A percentile compares a stretch with the other conserved stretches of the same genome.
phyloP scores from a whole-genome alignment of 306 rosid species.

The Castanospermum australe region DNA sequence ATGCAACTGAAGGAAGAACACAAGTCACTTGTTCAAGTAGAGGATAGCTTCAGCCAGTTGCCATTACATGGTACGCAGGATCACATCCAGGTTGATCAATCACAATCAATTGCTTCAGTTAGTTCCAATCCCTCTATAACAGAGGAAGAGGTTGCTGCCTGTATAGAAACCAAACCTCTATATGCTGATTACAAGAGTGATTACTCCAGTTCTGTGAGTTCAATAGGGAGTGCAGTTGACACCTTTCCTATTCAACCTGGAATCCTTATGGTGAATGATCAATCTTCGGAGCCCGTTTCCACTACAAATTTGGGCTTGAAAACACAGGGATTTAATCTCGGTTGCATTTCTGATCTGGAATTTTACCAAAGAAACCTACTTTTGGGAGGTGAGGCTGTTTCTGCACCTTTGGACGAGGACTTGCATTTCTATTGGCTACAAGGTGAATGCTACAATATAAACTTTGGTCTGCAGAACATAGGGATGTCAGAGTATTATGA shows the following conservation, averaged over 20 bases:
- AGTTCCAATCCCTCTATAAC: slow-evolving; percentile 42
- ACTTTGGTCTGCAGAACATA: slow-evolving; percentile 52
- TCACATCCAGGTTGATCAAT: slow-evolving; percentile 46
- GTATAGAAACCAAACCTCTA: slow-evolving; percentile 48
- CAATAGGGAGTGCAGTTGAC: slow-evolving; percentile 40
- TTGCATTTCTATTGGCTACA: slow-evolving; percentile 51
- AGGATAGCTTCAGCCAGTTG: slow-evolving; percentile 52
- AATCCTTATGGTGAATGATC: slow-evolving; percentile 43
- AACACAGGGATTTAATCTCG: slow-evolving; percentile 48
- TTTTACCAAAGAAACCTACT: slow-evolving; percentile 47
- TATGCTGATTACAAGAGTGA: slow-evolving; percentile 47
- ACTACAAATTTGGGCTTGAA: slow-evolving; percentile 44
- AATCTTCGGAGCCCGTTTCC: slow-evolving; percentile 48
- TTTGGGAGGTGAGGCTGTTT: slow-evolving; percentile 49
- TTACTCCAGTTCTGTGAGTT: slow-evolving; percentile 39
- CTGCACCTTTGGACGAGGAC: slow-evolving; percentile 58
- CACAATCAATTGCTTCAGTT: slow-evolving; percentile 52
- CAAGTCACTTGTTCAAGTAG: slow-evolving; percentile 43
- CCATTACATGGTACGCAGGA: slow-evolving; percentile 45
- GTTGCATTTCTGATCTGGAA: slow-evolving; percentile 54
- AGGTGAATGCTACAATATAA: slow-evolving; percentile 52
- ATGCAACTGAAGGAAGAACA: slow-evolving; percentile 45
- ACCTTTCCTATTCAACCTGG: slow-evolving; percentile 50
- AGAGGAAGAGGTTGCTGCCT: slow-evolving; percentile 41
- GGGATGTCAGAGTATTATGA: slow-evolving; percentile 58